A percentile compares a stretch with the other conserved stretches of the same genome.
Conservation (phyloP, 768 basidiomycete species). For the Tephrocybe sp. region DNA sequence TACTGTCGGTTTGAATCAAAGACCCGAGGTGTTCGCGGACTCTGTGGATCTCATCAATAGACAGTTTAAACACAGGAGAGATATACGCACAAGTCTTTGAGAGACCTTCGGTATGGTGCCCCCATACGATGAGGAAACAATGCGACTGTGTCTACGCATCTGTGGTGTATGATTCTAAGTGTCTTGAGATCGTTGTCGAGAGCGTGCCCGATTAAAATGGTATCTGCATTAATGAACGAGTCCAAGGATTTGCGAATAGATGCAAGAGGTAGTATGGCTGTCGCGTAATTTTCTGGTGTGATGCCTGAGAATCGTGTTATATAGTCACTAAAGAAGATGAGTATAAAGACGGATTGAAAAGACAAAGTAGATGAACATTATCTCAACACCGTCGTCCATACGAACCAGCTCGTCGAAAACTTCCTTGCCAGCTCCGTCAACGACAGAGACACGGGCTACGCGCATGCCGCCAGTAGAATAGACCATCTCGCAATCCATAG, state of each 20-base stretch:
- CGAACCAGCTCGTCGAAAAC: conserved; percentile 83
- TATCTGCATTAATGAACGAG: conserved; percentile 70
- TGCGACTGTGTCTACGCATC: conserved; percentile 83
- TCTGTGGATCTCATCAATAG: conserved; percentile 37
- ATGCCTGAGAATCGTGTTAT: conserved; percentile 92
- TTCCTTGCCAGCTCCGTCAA: conserved; percentile 71
- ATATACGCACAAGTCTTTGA: conserved; percentile 71
- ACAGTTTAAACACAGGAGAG: background rate
- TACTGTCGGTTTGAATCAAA: conserved; percentile 80
- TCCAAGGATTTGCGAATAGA: conserved; percentile 70
- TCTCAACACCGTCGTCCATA: conserved; percentile 79
- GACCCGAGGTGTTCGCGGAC: conserved; percentile 80
- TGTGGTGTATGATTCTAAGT: conserved; percentile 82
- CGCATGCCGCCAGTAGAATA: conserved; percentile 93
- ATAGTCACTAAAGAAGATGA: conserved; percentile 60
- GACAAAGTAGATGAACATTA: conserved; percentile 65
- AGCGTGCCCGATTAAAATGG: conserved; percentile 87
- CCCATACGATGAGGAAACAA: conserved; percentile 80
- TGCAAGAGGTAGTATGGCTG: conserved; percentile 66
- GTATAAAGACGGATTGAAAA: background rate
- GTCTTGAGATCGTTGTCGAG: conserved; percentile 95
- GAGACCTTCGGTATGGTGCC: conserved; percentile 76
- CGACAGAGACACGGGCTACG: conserved; percentile 86
- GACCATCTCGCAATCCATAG: conserved; percentile 96
- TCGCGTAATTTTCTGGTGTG: conserved; percentile 53